Conservation (phyloP, 768 basidiomycete genomes). For the Paxillus rubicundulus region DNA sequence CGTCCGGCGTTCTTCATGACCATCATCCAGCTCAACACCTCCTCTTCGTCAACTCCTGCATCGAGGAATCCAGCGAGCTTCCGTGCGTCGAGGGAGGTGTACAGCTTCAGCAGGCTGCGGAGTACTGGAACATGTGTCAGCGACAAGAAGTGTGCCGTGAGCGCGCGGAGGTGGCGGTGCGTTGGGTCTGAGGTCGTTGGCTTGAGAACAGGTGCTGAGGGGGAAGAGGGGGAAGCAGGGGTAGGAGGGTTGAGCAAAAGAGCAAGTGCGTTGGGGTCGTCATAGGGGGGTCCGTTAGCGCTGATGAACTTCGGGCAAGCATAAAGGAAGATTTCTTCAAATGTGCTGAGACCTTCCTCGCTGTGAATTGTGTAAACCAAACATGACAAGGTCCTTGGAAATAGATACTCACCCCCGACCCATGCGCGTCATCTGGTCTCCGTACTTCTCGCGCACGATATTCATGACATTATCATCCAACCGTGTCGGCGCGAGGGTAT, state of each 20-base stretch:
- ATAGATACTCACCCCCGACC: constrained; percentile 62
- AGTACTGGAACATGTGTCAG: constrained; percentile 79
- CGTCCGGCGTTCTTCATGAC: constrained; percentile 87
- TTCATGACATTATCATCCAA: constrained; percentile 94
- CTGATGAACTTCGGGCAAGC: constrained; percentile 97
- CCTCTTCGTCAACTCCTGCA: constrained; percentile 74
- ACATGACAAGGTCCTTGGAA: not conserved
- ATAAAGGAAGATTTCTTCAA: constrained; percentile 73
- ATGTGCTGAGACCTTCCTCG: constrained; percentile 58
- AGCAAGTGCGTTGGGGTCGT: constrained; percentile 64
- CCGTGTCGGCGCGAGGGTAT: constrained; percentile 87
- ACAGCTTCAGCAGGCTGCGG: constrained; percentile 90
- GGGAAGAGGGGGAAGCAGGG: constrained; percentile 31
- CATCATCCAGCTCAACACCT: constrained; percentile 96
- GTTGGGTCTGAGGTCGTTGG: constrained; percentile 56
- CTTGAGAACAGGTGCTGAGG: constrained; percentile 28
- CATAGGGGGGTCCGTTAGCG: constrained; percentile 92
- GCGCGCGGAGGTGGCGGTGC: constrained; percentile 79
- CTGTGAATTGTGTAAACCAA: constrained; percentile 31
- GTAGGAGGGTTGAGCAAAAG: constrained; percentile 41
- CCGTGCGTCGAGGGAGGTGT: constrained; percentile 87
- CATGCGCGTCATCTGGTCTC: constrained; percentile 89
- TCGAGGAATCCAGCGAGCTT: constrained; percentile 93
- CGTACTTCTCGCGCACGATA: constrained; percentile 88
- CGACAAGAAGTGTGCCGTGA: constrained; percentile 78